Conservation (phyloP, 2,329 filamentous ascomycete genomes). For the Ampelomyces quisqualis region DNA sequence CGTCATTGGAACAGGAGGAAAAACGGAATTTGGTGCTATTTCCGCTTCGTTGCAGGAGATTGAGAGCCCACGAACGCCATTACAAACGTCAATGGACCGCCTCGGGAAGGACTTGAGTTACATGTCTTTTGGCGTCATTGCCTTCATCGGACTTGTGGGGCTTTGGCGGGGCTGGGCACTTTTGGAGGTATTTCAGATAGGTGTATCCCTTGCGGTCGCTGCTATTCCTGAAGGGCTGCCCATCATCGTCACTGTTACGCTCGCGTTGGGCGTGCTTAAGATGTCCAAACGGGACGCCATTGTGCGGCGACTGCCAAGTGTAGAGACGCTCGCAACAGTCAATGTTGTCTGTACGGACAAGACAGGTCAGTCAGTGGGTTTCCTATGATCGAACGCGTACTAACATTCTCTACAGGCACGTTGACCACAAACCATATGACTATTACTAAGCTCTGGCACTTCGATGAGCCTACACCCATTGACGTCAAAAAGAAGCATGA, state of each 20-base stretch:
- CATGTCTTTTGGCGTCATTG: conserved; percentile 93
- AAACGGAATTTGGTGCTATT: conserved; percentile 95
- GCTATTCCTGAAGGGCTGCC: conserved; percentile 94
- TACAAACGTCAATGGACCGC: conserved; percentile 97
- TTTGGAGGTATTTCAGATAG: conserved; percentile 95
- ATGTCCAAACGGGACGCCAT: conserved; percentile 97
- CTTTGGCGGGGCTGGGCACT: conserved; percentile 85
- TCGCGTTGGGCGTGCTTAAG: conserved; percentile 89
- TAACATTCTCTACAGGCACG: conserved; percentile 59
- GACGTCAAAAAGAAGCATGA: conserved; percentile 58
- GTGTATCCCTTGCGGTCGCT: conserved; percentile 92
- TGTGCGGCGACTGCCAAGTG: conserved; percentile 91
- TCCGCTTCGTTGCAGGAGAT: conserved; percentile 92
- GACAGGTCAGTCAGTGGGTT: conserved; percentile 59
- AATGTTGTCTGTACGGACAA: conserved; percentile 99
- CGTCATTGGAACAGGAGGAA: conserved; percentile 92
- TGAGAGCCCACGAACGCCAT: conserved; percentile 88
- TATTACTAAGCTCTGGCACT: conserved; percentile 94
- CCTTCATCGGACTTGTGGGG: conserved; percentile 85
- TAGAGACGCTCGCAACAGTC: conserved; percentile 96
- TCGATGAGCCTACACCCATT: conserved; percentile 63
- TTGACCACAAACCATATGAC: conserved; percentile 99
- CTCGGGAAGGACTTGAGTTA: conserved; percentile 95
- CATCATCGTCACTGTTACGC: conserved; percentile 96
- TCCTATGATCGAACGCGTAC: background rate